These are phyloP conservation scores for Auxenochlorella protothecoides DNA, from an alignment of 139 green algal genomes.

Conservation along the genomic window DNA sequence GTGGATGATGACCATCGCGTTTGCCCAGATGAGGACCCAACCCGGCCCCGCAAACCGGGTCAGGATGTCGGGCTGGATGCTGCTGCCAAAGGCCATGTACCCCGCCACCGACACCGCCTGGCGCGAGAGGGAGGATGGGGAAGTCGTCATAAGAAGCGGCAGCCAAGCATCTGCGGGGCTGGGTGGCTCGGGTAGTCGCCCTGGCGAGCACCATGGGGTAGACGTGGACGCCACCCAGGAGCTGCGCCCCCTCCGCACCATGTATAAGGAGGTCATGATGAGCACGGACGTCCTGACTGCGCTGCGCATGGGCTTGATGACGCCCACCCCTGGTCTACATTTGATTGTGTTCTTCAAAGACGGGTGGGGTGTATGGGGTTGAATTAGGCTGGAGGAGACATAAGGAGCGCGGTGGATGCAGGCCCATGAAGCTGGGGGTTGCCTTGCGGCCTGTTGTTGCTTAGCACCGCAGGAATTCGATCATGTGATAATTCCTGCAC, in stretches of 20 bases:
- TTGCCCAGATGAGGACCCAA: constrained; percentile 32
- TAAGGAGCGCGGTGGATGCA: too few relatives aligned
- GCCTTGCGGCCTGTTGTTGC: not conserved
- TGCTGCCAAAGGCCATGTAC: constrained; percentile 22
- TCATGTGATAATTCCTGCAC: too few relatives aligned
- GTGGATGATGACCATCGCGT: constrained; percentile 28
- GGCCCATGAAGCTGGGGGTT: too few relatives aligned
- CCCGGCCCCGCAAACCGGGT: constrained; percentile 12
- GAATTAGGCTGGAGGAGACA: too few relatives aligned
- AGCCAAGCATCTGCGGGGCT: too few relatives aligned
- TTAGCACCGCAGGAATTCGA: not conserved
- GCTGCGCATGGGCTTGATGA: constrained; percentile 8
- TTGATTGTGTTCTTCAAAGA: constrained; percentile 1
- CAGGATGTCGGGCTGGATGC: constrained; percentile 13
- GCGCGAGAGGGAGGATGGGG: too few relatives aligned
- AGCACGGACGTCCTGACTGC: constrained; percentile 9
- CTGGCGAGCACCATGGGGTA: too few relatives aligned
- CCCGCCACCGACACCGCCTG: constrained; percentile 12
- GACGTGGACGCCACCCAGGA: too few relatives aligned
- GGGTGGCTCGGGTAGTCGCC: too few relatives aligned
- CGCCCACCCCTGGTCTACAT: not conserved
- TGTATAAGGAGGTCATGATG: constrained; percentile 24
- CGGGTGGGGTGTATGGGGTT: not conserved
- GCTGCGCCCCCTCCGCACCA: not conserved
- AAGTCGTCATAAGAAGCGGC: too few relatives aligned